Conservation (phyloP, 2,329 filamentous ascomycete species). For the Trichophyton schoenleinii region DNA sequence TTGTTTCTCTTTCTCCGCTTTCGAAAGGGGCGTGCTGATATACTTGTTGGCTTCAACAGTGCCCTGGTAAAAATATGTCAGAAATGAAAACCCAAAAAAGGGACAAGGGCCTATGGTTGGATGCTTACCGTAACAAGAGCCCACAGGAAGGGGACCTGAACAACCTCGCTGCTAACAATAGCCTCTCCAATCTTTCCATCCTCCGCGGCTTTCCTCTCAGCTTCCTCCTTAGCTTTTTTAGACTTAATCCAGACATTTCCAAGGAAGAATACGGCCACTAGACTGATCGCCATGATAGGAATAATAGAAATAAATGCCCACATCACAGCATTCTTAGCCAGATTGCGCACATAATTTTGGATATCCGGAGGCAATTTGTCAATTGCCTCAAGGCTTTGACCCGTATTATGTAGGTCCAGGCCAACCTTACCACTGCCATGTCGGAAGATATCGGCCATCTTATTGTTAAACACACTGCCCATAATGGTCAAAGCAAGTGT, state of each 20-base stretch:
- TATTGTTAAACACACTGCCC: constrained; percentile 57
- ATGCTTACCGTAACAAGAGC: constrained; percentile 20
- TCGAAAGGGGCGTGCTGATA: constrained; percentile 15
- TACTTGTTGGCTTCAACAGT: constrained; percentile 18
- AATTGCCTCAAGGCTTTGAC: constrained; percentile 28
- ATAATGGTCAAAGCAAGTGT: constrained; percentile 55
- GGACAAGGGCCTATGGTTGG: background rate
- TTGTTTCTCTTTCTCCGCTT: constrained; percentile 14
- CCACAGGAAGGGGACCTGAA: constrained; percentile 23
- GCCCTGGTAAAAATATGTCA: constrained; percentile 12
- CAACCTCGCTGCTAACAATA: constrained; percentile 19
- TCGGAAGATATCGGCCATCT: constrained; percentile 22
- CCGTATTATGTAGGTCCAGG: constrained; percentile 23
- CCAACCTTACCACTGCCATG: constrained; percentile 19
- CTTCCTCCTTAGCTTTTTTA: constrained; percentile 14
- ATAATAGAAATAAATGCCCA: constrained; percentile 52
- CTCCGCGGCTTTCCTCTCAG: constrained; percentile 4
- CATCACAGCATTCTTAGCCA: constrained; percentile 46
- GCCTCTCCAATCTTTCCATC: constrained; percentile 9
- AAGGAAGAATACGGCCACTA: constrained; percentile 34
- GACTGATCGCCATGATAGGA: constrained; percentile 43
- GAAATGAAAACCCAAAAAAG: background rate
- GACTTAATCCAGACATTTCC: constrained; percentile 43
- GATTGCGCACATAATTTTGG: constrained; percentile 30
- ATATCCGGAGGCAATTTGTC: constrained; percentile 22